phyloP scores from a whole-genome alignment of 2,329 filamentous ascomycete genomes.

The Xylaria sp. region DNA sequence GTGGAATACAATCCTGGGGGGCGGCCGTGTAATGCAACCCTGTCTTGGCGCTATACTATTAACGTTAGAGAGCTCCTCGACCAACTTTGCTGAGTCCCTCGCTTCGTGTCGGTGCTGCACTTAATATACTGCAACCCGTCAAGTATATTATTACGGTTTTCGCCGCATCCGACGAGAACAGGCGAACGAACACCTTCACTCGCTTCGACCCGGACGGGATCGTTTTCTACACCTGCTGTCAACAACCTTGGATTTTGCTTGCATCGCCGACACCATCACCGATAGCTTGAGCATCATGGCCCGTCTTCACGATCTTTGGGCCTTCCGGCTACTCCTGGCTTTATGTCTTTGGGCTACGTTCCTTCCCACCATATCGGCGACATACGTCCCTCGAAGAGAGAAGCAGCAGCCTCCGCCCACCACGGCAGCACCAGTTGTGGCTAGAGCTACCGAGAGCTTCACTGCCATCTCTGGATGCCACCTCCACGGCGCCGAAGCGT shows the following conservation, averaged over 20 bases:
- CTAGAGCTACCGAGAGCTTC: slow-evolving; percentile 37
- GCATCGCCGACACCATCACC: no score
- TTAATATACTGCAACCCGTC: no score
- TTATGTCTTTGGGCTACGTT: neutral
- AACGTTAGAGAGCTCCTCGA: no score
- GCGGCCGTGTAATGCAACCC: neutral
- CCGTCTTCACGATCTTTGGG: neutral
- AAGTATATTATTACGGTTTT: no score
- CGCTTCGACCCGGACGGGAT: no score
- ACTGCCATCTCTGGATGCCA: slow-evolving; percentile 58
- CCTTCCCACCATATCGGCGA: slow-evolving; percentile 4
- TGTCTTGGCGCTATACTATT: no score
- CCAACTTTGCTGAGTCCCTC: no score
- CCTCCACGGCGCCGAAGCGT: slow-evolving; percentile 49
- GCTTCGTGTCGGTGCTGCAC: no score
- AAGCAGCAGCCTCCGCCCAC: slow-evolving; percentile 11
- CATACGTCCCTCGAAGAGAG: slow-evolving; percentile 4
- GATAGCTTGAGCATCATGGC: slow-evolving; percentile 1
- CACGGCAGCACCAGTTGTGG: slow-evolving; percentile 23
- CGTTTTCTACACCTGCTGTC: no score
- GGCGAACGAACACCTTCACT: no score
- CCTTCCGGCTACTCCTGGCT: neutral
- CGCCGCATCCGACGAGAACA: no score
- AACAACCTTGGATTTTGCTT: neutral
- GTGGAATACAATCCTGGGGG: neutral